Conservation (phyloP, 257 asterid species). For the Solanum boliviense region DNA sequence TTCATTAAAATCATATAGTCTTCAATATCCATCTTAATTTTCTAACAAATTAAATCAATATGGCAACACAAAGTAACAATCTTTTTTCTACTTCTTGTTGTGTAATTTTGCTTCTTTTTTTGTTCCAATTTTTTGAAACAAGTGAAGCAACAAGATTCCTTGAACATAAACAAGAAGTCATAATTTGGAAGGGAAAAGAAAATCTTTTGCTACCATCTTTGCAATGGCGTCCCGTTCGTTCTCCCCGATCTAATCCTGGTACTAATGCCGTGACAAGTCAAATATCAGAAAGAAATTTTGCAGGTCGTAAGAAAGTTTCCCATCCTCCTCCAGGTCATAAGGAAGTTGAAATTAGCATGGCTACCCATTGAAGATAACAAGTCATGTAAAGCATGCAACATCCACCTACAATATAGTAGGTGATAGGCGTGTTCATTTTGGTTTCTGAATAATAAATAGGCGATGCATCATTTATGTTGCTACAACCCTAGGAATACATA, state of each 20-base stretch:
- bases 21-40: neutral
- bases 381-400: neutral
- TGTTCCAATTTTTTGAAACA: neutral
- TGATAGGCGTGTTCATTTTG: neutral
- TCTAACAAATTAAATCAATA: neutral
- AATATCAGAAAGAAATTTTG: neutral
- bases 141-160: conserved; percentile 26
- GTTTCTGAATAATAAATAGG: neutral
- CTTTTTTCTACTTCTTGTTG: neutral
- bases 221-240: neutral
- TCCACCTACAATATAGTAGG: neutral
- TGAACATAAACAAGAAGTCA: conserved; percentile 21
- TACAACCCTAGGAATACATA: neutral
- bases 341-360: neutral
- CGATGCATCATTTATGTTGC: neutral
- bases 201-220: neutral
- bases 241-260: neutral
- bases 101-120: neutral
- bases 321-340: neutral
- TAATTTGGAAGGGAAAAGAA: conserved; percentile 1
- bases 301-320: neutral
- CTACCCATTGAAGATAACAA: neutral
- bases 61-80: neutral
- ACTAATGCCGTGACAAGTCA: neutral
- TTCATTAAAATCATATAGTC: neutral